Base-by-base conservation (phyloP, 441 rosid genomes). In the Populus hybrid region DNA sequence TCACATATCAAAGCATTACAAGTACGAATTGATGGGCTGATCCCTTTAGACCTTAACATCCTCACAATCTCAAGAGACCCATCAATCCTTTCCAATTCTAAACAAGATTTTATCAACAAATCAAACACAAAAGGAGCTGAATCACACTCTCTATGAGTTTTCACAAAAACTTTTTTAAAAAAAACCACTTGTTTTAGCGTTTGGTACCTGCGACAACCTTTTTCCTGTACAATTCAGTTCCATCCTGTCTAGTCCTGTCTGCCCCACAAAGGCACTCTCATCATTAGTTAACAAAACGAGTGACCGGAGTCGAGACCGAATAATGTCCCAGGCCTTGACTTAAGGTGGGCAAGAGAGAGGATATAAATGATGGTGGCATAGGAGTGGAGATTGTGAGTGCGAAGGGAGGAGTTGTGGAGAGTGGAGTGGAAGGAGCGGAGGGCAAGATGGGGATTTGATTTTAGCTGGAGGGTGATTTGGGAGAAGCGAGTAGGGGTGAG, bases 51-150 rank as follows among this genome's bases (percentile, higher is more conserved):
- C 81, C 77, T 81, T 69, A 95, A 82, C 89, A 79, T 77, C 70
- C 89, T 87, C 59, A 86, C 88, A 32, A 95, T 83, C 75, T 84
- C 86, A 32, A 92, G 32, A 74, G 88, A 84, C 77, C 83, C 90
- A 73, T 89, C 93, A 71, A 89, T 73, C 77, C 83, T 85, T 81
- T 87, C 86, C 80, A 81, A 79, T 57, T 93, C 94, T 72, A 95
- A 82, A 77, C 95, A 91, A 74, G 88, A 81, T 74, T 85, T 87
- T 24, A 93, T 80, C 86, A 91, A 78, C 83, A 92, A 92, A 86
- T 90, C 95, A 54, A 92, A 90, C 76, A 95, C 95, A 73, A 93
- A 93, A 0, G 95, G 98, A 11, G 99, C 94, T 66, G 97, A 93
- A n/a, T 88, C 94, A 69, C 96, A 93, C 79, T 85, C 85, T 59